Percentiles rank a stretch among this genome's conserved stretches.
These are phyloP conservation scores for Cladosporium oxysporum DNA, from an alignment of 2,329 filamentous ascomycete genomes.

Conservation along the genomic window DNA sequence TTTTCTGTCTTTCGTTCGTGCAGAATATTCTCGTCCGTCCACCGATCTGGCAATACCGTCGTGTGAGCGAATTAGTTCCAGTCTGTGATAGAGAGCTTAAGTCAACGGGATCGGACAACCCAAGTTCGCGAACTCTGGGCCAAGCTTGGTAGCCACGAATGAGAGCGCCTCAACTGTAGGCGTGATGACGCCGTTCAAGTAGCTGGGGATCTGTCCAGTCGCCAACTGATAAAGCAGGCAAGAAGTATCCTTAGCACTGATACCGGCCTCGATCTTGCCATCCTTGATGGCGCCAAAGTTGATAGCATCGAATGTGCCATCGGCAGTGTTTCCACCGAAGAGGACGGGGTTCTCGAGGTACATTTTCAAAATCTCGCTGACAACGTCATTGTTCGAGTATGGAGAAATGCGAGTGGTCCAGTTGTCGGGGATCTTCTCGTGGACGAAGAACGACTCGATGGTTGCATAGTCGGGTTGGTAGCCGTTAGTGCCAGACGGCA, in stretches of 20 bases:
- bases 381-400: conserved; percentile 42
- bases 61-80: too few relatives aligned
- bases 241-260: conserved; percentile 32
- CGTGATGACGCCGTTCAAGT: conserved; percentile 40
- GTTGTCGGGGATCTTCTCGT: conserved; percentile 45
- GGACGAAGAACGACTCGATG: conserved; percentile 43
- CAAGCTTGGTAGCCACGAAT: conserved; percentile 37
- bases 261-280: conserved; percentile 38
- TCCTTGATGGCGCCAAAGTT: conserved; percentile 44
- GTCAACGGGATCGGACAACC: conserved; percentile 40
- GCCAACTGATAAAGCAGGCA: conserved; percentile 50
- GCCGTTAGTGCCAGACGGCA: conserved; percentile 38
- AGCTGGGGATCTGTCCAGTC: conserved; percentile 41
- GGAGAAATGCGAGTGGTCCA: conserved; percentile 42
- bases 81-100: not conserved
- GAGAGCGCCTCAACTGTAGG: conserved; percentile 40
- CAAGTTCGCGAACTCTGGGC: conserved; percentile 36
- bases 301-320: conserved; percentile 41
- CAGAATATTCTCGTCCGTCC: not conserved
- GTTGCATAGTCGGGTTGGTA: conserved; percentile 39
- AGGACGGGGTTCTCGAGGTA: conserved; percentile 47
- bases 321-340: conserved; percentile 46
- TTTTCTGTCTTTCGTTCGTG: not conserved
- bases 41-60: not conserved
- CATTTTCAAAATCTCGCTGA: conserved; percentile 43